Evolutionary conservation across 768 basidiomycete genomes (phyloP), one percentile per base, ranked within the genome.

Genomic region (Xerocomus brunneocitrinus): DNA sequence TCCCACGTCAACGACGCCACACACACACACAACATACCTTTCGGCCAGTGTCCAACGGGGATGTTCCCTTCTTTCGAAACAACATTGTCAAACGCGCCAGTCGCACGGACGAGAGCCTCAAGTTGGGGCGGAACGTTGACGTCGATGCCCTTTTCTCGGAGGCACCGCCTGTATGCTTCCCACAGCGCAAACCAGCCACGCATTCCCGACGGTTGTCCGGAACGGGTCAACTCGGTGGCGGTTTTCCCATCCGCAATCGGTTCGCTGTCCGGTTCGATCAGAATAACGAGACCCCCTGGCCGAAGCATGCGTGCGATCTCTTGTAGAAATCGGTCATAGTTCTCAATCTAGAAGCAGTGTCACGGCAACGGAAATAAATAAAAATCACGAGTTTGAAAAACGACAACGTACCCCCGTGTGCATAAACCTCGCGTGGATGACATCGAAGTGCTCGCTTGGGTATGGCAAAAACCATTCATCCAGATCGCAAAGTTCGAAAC

Each of bases 401-500:
- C 41, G 13, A 46, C 65, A 32, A 58, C 59, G 54, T 41, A 68
- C 82, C 50, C 86, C 85, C 27, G 77, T 80, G 60, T 86, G 83
- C 64, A 87, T 76, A 34, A 77, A 84, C 49, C 86, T 80, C 36
- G 83, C 84, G 62, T 88, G 86, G 42, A 88, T 76, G 58, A 88
- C 71, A 65, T 88, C 83, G 58, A 87, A 88, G 43, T 82, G 73
- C 32, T 70, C 73, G 62, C 79, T 77, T 22, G 80, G 80, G 63
- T 86, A 88, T 13, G 86, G 86, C 35, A 88, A 71, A 50, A 71
- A 78, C 61, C 69, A 70, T 54, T 79, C 73, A 65, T 85, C 81
- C 54, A 87, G 71, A 64, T 88, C 83, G 67, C 82, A 87, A 13
- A 87, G 74, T 60, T 88, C 87, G 62, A 86, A 88, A 30, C 86